Evolutionary conservation across 1,139 yeast species (phyloP).

Genomic region (Geotrichum aggregatum): DNA sequence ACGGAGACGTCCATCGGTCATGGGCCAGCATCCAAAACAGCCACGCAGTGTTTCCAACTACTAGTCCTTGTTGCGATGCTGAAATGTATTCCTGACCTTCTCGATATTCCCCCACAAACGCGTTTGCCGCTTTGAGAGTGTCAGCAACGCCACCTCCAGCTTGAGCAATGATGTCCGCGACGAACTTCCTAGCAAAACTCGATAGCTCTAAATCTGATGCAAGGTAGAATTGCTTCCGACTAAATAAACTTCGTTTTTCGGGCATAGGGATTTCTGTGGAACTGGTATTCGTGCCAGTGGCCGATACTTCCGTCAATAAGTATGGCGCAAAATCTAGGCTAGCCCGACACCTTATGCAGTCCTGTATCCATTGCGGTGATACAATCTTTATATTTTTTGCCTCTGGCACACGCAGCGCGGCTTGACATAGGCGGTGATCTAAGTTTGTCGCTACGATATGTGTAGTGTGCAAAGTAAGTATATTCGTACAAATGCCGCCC

Average conservation of each 20-base stretch:
- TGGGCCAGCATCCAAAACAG: constrained; percentile 59
- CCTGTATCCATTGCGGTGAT: constrained; percentile 65
- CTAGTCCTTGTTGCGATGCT: constrained; percentile 37
- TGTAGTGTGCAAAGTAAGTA: constrained; percentile 67
- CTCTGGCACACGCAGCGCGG: constrained; percentile 26
- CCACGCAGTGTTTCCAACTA: constrained; percentile 72
- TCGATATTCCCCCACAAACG: constrained; percentile 4
- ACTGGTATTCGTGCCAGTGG: background rate
- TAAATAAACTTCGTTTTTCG: background rate
- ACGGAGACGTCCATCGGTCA: constrained; percentile 56
- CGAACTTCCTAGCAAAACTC: background rate
- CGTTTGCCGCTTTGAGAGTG: background rate
- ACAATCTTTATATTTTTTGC: constrained; percentile 49
- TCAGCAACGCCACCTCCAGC: constrained; percentile 39
- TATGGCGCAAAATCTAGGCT: constrained; percentile 54
- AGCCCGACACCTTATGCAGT: constrained; percentile 54
- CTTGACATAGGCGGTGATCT: constrained; percentile 42
- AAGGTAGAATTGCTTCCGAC: constrained; percentile 1
- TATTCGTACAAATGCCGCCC: constrained; percentile 53
- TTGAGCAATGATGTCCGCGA: constrained; percentile 15
- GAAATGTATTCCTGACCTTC: constrained; percentile 5
- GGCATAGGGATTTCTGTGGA: background rate
- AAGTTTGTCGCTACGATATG: constrained; percentile 63
- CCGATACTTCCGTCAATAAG: constrained; percentile 24
- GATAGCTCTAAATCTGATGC: constrained; percentile 3